Evolutionary conservation across 2,329 filamentous ascomycete genomes (phyloP).

Genomic region (Paracamarosporium sp.): DNA sequence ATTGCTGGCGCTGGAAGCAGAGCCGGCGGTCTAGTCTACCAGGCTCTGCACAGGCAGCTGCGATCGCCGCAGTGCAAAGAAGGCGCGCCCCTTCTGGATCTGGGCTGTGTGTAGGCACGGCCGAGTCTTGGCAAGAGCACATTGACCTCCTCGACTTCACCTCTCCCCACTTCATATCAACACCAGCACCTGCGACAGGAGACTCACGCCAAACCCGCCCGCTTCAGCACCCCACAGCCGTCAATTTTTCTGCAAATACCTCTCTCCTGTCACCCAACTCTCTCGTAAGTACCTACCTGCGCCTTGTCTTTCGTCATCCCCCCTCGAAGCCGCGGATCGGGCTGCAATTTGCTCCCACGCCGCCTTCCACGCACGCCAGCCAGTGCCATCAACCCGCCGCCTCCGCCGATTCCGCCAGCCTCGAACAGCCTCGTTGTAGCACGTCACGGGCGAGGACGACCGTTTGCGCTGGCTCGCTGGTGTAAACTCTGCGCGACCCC

Average conservation of each 20-base stretch:
- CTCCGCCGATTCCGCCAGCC: slow-evolving; percentile 17
- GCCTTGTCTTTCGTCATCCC: slow-evolving; percentile 31
- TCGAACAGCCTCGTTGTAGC: slow-evolving; percentile 12
- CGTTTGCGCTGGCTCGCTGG: slow-evolving; percentile 9
- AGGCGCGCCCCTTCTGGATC: slow-evolving; percentile 8
- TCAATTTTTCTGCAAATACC: slow-evolving; percentile 18
- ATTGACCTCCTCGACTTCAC: slow-evolving; percentile 20
- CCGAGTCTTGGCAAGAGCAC: slow-evolving; percentile 31
- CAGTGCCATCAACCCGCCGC: slow-evolving; percentile 25
- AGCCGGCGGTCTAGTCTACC: slow-evolving; percentile 3
- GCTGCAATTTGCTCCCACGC: slow-evolving; percentile 35
- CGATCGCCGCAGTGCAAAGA: slow-evolving; percentile 5
- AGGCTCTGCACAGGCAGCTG: slow-evolving; percentile 7
- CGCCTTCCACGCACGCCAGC: slow-evolving; percentile 26
- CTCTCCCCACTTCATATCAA: slow-evolving; percentile 32
- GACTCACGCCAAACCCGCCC: slow-evolving; percentile 26
- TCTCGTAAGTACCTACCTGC: slow-evolving; percentile 38
- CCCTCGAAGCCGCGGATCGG: slow-evolving; percentile 26
- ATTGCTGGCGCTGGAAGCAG: background rate
- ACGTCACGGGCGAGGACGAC: background rate
- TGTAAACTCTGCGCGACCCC: slow-evolving; percentile 30
- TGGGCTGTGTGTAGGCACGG: slow-evolving; percentile 15
- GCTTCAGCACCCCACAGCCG: slow-evolving; percentile 18
- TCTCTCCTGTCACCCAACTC: slow-evolving; percentile 19
- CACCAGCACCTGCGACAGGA: slow-evolving; percentile 30